phyloP scores from a whole-genome alignment of 805 yeast genomes.

The Cyberlindnera mrakii region DNA sequence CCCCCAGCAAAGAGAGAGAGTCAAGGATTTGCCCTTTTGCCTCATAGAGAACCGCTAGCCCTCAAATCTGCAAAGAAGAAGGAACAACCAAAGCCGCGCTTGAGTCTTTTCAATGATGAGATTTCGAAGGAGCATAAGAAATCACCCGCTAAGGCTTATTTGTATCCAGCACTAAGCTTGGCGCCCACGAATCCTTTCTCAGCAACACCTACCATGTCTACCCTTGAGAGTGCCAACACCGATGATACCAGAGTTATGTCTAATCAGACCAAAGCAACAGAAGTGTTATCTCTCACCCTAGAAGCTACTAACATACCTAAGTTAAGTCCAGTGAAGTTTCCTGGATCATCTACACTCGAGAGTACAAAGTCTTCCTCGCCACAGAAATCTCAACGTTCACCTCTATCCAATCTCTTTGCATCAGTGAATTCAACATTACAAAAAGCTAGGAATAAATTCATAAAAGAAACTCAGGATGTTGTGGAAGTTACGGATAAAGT shows the following conservation, averaged over 20 bases:
- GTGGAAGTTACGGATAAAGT: conserved; percentile 5
- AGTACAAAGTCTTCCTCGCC: conserved; percentile 9
- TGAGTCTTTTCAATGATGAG: conserved; percentile 14
- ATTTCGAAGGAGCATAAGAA: background rate
- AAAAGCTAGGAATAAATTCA: conserved; percentile 18
- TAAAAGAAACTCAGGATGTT: conserved; percentile 12
- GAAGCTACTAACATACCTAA: background rate
- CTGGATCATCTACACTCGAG: conserved; percentile 4
- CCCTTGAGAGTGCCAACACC: conserved; percentile 2
- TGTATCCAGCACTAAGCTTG: conserved; percentile 17
- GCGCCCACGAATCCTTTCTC: conserved; percentile 8
- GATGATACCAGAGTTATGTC: background rate
- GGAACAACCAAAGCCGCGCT: conserved; percentile 4
- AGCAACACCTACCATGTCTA: conserved; percentile 2
- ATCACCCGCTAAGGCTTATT: conserved; percentile 2
- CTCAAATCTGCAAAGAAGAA: conserved; percentile 23
- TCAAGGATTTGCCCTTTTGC: conserved; percentile 26
- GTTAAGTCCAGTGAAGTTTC: conserved; percentile 2
- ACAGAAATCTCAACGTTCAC: conserved; percentile 12
- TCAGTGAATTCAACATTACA: conserved; percentile 21
- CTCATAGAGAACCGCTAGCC: conserved; percentile 25
- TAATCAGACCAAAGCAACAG: background rate
- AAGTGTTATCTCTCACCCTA: background rate
- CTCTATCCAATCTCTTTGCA: conserved; percentile 20
- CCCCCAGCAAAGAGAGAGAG: conserved; percentile 22